phyloP scores from a whole-genome alignment of 768 basidiomycete species.

The Psilocybe subaeruginosa region DNA sequence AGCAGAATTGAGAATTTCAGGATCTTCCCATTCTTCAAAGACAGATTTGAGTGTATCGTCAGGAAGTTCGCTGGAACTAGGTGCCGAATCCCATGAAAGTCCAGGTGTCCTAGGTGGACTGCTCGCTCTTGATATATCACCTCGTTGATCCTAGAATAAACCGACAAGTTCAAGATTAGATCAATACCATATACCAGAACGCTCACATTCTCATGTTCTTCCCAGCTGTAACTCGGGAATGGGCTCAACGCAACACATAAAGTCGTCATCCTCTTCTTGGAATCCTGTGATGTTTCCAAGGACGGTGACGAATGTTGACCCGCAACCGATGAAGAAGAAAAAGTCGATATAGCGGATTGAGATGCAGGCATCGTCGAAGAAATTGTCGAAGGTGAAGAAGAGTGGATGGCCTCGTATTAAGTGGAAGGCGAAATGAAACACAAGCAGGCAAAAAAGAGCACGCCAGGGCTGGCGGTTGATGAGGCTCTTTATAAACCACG shows the following conservation, averaged over 20 bases:
- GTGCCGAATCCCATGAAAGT: constrained; percentile 19
- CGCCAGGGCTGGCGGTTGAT: neutral
- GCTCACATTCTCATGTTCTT: constrained; percentile 21
- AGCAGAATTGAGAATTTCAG: constrained; percentile 6
- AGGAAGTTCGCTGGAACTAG: constrained; percentile 5
- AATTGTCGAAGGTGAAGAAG: neutral
- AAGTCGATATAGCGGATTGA: constrained; percentile 12
- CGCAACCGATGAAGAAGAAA: constrained; percentile 18
- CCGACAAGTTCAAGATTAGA: neutral
- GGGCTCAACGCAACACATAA: constrained; percentile 19
- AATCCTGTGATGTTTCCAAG: constrained; percentile 11
- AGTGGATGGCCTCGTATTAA: neutral
- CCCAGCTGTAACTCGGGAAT: constrained; percentile 15
- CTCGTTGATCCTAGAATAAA: constrained; percentile 5
- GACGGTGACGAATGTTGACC: constrained; percentile 16
- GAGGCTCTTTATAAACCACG: neutral
- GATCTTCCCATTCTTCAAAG: constrained; percentile 27
- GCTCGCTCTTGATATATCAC: constrained; percentile 5
- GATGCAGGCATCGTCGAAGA: constrained; percentile 10
- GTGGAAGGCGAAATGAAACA: neutral
- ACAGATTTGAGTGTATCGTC: constrained; percentile 15
- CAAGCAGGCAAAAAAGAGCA: neutral
- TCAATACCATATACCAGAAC: neutral
- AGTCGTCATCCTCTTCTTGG: constrained; percentile 16
- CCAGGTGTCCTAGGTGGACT: constrained; percentile 15